Conservation (phyloP, 2,329 filamentous ascomycete genomes). For the Clarireedia hainanense region DNA sequence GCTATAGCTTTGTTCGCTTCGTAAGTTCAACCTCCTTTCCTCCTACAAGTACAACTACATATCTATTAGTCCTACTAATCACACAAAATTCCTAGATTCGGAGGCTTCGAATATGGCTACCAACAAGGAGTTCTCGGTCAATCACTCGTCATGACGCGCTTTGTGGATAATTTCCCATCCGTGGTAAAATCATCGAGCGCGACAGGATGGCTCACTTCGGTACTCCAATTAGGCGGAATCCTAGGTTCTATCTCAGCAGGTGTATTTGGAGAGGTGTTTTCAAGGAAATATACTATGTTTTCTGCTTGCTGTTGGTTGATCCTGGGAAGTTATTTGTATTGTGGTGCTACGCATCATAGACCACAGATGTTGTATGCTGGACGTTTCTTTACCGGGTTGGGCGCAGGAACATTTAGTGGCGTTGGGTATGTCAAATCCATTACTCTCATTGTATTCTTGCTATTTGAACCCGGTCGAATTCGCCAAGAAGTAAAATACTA, state of each 20-base stretch:
- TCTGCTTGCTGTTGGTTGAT: conserved; percentile 40
- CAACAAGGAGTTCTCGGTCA: conserved; percentile 48
- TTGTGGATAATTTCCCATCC: conserved; percentile 41
- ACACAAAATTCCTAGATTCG: conserved; percentile 31
- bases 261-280: conserved; percentile 41
- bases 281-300: conserved; percentile 45
- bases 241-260: conserved; percentile 36
- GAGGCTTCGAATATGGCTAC: conserved; percentile 45
- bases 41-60: too few species aligned
- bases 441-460: background rate
- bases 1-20: too few species aligned
- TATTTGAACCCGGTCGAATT: background rate
- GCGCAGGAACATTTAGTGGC: too few species aligned
- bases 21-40: too few species aligned
- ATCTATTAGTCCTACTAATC: too few species aligned
- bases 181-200: conserved; percentile 25
- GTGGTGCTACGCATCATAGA: conserved; percentile 34
- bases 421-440: background rate
- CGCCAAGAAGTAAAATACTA: background rate
- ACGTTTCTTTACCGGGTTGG: conserved; percentile 27
- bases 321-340: conserved; percentile 38
- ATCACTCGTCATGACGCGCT: conserved; percentile 44
- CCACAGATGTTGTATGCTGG: conserved; percentile 39
- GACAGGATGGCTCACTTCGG: background rate
- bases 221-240: conserved; percentile 35